Conservation (phyloP, 176 grass and related monocot genomes). For the Secale cereale region DNA sequence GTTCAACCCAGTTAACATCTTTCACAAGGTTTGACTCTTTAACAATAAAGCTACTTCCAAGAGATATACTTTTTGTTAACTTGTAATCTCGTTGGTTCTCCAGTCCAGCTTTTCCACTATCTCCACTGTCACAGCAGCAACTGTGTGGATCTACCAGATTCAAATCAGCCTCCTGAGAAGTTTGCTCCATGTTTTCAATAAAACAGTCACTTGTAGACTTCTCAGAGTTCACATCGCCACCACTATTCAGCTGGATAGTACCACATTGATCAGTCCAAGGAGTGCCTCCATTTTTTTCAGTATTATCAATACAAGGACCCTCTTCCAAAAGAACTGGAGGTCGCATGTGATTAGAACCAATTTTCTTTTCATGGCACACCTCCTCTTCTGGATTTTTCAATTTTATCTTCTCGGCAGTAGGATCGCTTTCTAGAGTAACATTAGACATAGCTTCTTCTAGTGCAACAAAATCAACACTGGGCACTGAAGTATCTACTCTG, state of each 20-base stretch:
- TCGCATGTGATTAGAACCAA: background rate
- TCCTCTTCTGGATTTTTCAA: slow-evolving; percentile 22
- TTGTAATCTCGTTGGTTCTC: slow-evolving; percentile 35
- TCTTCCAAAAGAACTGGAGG: background rate
- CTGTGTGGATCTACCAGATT: slow-evolving; percentile 24
- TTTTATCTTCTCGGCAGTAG: background rate
- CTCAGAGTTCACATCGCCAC: slow-evolving; percentile 26
- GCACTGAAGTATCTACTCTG: slow-evolving; percentile 9
- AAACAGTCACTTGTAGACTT: slow-evolving; percentile 24
- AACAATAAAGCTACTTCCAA: slow-evolving; percentile 81
- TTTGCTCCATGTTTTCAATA: slow-evolving; percentile 23
- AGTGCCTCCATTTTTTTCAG: slow-evolving; percentile 25
- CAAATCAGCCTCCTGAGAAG: slow-evolving; percentile 13
- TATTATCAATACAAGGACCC: background rate
- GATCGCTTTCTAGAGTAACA: slow-evolving; percentile 13
- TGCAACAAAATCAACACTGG: background rate
- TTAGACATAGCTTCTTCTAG: slow-evolving; percentile 22
- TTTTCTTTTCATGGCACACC: background rate
- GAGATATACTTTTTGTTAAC: slow-evolving; percentile 50
- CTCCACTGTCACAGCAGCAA: slow-evolving; percentile 35
- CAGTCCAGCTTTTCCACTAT: slow-evolving; percentile 26
- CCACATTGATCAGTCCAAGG: slow-evolving; percentile 2
- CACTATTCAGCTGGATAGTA: background rate
- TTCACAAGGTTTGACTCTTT: slow-evolving; percentile 61
- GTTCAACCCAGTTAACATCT: slow-evolving; percentile 64